Conservation (phyloP, 441 rosid species). For the Gossypium trilobum region DNA sequence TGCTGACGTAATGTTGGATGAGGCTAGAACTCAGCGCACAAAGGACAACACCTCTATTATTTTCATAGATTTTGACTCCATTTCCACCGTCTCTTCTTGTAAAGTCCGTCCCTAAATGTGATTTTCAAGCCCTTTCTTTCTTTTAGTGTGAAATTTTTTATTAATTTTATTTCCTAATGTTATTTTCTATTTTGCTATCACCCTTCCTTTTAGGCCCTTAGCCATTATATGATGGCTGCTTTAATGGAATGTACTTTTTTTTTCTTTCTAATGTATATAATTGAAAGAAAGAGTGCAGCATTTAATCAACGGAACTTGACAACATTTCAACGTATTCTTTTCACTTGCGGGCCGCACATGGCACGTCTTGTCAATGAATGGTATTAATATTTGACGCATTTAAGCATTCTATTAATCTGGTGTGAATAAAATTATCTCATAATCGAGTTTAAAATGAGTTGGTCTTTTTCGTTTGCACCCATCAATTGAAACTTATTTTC, state of each 20-base stretch:
- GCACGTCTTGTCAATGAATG: neutral
- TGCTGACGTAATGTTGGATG: constrained; percentile 60
- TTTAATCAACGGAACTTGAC: neutral
- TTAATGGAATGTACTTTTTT: neutral
- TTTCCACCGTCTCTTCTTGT: constrained; percentile 29
- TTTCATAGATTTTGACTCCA: constrained; percentile 60
- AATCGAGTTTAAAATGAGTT: too few species aligned
- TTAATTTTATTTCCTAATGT: neutral
- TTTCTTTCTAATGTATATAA: neutral
- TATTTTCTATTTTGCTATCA: neutral
- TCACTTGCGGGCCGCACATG: neutral
- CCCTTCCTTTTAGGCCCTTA: neutral
- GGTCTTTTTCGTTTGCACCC: neutral
- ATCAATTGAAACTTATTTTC: too few species aligned
- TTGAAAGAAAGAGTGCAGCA: neutral
- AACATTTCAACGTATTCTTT: too few species aligned
- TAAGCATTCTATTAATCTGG: neutral
- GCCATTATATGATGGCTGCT: neutral
- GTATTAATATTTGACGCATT: neutral
- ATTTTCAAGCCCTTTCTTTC: neutral
- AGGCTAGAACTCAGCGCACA: constrained; percentile 77
- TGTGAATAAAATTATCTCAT: neutral
- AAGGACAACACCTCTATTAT: constrained; percentile 89
- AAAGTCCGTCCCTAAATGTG: constrained; percentile 30
- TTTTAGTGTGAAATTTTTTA: constrained; percentile 14